Percentiles rank a stretch among this genome's conserved stretches.
These are phyloP conservation scores for Trypethelium eluteriae DNA, from an alignment of 495 filamentous ascomycete genomes.

Conservation along the genomic window DNA sequence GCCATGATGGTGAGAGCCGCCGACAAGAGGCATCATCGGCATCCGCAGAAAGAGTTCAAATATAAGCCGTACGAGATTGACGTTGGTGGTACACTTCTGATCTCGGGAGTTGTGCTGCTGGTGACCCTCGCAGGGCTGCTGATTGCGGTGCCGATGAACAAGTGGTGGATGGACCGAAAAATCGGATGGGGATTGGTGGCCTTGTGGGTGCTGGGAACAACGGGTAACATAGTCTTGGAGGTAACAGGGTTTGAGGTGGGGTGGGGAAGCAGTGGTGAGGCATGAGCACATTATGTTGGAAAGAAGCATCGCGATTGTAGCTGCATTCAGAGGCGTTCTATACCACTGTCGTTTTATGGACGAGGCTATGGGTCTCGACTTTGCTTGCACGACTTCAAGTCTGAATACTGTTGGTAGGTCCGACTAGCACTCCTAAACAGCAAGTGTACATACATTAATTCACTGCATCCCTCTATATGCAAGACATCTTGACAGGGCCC, in stretches of 20 bases:
- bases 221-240: conserved; percentile 78
- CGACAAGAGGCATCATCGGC: conserved; percentile 46
- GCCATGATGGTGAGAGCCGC: conserved; percentile 68
- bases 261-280: neutral
- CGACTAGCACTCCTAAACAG: no score
- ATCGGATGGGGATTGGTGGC: conserved; percentile 76
- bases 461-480: no score
- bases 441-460: no score
- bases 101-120: conserved; percentile 72
- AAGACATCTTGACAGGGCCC: no score
- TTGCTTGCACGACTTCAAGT: neutral
- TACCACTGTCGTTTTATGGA: neutral
- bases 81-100: conserved; percentile 72
- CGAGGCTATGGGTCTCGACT: neutral
- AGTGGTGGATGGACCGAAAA: conserved; percentile 78
- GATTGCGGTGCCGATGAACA: conserved; percentile 73
- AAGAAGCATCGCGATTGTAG: neutral
- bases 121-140: conserved; percentile 72
- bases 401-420: no score
- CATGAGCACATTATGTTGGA: neutral
- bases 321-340: neutral
- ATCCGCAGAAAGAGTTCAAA: conserved; percentile 46
- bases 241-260: conserved; percentile 34
- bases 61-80: conserved; percentile 61
- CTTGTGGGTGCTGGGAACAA: conserved; percentile 80